Base-by-base conservation (phyloP, 768 basidiomycete species). In the Boletus rubroflammeus region DNA sequence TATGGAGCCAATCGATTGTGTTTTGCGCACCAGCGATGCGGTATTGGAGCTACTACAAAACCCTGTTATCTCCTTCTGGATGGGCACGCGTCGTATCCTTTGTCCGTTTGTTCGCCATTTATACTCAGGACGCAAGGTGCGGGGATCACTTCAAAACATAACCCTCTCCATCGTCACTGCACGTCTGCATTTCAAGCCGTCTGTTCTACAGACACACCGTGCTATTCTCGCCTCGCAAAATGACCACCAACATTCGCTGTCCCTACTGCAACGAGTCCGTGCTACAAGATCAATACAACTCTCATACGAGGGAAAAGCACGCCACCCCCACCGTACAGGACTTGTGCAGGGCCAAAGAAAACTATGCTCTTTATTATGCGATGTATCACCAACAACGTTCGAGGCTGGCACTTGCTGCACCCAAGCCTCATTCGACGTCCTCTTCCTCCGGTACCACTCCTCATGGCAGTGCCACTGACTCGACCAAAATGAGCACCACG, bases 241-340 rank as follows among this genome's bases (percentile, higher is more conserved):
- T 62, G 61, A 3, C 36, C 36, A 11, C 23, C 28, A 47, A 29
- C 35, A 9, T 66, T 44, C 2, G 15, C 9, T 67, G 66, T 38
- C 0, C 1, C 35, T 59, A 61, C 35, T 68, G 66, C n/a, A 19
- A 50, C 0, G 38, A 41, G 29, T 11, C 11, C 32, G 8, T 67
- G 10, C 47, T 29, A 2, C 59, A 58, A 31, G 13, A 14, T 32
- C 28, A 54, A 5, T 50, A 50, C 36, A 56, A 59, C 50, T 0
- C 32, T 7, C 66, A 68, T n/a, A 23, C 56, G 0, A 41, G 14
- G 25, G 56, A 43, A n/a, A 59, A 31, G 9, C 66, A 65, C 14
- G 34, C 54, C 13, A 42, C 39, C 2, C 56, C 55, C 5, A 51
- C 45, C 34, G 44, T 41, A 6, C 51, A 55, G 23, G 63, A 65